Base-by-base conservation (phyloP, 306 rosid genomes). In the Ammopiptanthus mongolicus region DNA sequence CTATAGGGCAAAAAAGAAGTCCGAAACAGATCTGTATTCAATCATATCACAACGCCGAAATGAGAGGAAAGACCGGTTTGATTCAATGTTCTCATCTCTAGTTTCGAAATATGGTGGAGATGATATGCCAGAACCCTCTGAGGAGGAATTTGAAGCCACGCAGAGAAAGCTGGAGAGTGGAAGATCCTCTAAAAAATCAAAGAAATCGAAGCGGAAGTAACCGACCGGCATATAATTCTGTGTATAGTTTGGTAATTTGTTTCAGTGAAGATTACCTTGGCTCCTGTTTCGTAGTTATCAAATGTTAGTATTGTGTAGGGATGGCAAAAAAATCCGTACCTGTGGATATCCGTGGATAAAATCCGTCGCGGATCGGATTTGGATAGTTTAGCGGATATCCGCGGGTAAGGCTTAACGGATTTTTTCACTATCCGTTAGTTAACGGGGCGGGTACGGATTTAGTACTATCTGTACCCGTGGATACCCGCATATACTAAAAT, bases 61-160 rank as follows among this genome's bases (percentile, higher is more conserved):
- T 25, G 91, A 88, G 65, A 87, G 98, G 84, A 93, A 91, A 83
- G 85, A 64, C 22, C 79, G n/a, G 56, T 84, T 89, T 74, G 91
- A 93, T 78, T 82, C 93, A 14, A 81, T 93, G 96, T 89, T 91
- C 82, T 85, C 96, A 6, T 84, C 93, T 65, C 74, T 93, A 42
- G 86, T 84, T 68, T 88, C 97, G 3, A 93, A 87, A 77, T 91
- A 88, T 52, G 93, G 97, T n/a, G 90, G 96, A 14, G 65, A 56
- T 52, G 78, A 75, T 70, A 41, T 76, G 70, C 80, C 88, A 2
- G 96, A 91, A 69, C 96, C 98, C 28, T 86, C 96, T 1, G 98
- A 91, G 61, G 96, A 89, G 69, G 97, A 93, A 72, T 93, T 91
- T 17, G 85, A 88, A 81, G 98, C 96, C 81, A 78, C 86, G 18